Conservation (phyloP, 257 asterid genomes). For the Misopates orontium region DNA sequence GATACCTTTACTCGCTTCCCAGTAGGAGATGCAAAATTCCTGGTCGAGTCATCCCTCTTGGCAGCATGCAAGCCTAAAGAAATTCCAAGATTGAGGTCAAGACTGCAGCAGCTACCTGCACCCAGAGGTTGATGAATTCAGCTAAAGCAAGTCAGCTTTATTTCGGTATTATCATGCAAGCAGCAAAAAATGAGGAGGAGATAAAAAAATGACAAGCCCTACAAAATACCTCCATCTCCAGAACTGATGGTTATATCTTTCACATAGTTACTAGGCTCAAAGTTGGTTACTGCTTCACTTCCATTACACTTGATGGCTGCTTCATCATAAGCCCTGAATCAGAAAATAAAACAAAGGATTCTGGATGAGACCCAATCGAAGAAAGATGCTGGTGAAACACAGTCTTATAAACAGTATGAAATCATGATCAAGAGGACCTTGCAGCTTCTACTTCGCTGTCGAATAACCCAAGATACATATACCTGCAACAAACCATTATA, state of each 20-base stretch:
- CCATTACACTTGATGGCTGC: slow-evolving; percentile 68
- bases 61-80: slow-evolving; percentile 57
- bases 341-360: slow-evolving; percentile 30
- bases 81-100: slow-evolving; percentile 88
- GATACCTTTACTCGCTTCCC: slow-evolving; percentile 59
- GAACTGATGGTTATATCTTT: slow-evolving; percentile 41
- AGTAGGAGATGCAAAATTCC: slow-evolving; percentile 44
- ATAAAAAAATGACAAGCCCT: neutral
- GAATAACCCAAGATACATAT: slow-evolving; percentile 63
- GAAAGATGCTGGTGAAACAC: slow-evolving; percentile 18
- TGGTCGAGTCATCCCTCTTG: slow-evolving; percentile 31
- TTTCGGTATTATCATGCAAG: slow-evolving; percentile 1
- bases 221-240: slow-evolving; percentile 47
- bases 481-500: slow-evolving; percentile 58
- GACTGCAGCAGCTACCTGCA: slow-evolving; percentile 60
- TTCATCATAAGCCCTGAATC: slow-evolving; percentile 78
- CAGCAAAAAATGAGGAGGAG: neutral
- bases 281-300: slow-evolving; percentile 70
- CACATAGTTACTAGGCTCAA: slow-evolving; percentile 47
- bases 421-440: slow-evolving; percentile 54
- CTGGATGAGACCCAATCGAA: slow-evolving; percentile 33
- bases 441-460: slow-evolving; percentile 70
- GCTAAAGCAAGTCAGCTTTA: slow-evolving; percentile 14
- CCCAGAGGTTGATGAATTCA: slow-evolving; percentile 18
- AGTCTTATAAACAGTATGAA: slow-evolving; percentile 30